phyloP scores from a whole-genome alignment of 768 basidiomycete species.

The Baorangia bicolor region DNA sequence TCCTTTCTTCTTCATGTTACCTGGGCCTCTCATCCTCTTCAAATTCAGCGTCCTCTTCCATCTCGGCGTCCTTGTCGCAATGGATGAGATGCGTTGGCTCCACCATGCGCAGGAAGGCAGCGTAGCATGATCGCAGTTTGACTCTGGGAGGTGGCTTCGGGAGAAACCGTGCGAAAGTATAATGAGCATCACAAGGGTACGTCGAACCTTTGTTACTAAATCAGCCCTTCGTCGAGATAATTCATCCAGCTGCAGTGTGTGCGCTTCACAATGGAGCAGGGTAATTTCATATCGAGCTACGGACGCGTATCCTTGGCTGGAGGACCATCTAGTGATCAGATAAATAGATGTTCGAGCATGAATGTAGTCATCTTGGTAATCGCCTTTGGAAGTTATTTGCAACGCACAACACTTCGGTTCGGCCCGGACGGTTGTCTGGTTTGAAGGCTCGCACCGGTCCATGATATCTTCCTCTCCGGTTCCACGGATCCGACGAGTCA shows the following conservation, averaged over 20 bases:
- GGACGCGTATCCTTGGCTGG: slow-evolving; percentile 5
- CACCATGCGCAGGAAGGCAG: no score
- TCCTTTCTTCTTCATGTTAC: no score
- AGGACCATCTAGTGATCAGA: slow-evolving; percentile 10
- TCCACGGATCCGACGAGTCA: neutral
- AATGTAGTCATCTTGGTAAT: slow-evolving; percentile 33
- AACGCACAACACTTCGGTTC: slow-evolving; percentile 8
- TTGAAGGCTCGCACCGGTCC: neutral
- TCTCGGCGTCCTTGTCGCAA: no score
- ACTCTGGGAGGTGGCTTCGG: slow-evolving; percentile 96
- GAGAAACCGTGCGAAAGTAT: slow-evolving; percentile 96
- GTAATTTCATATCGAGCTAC: slow-evolving; percentile 35
- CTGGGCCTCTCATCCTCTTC: no score
- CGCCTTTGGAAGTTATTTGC: slow-evolving; percentile 19
- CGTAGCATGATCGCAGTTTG: slow-evolving; percentile 99
- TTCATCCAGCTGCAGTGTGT: slow-evolving; percentile 69
- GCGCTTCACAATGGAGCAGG: slow-evolving; percentile 83
- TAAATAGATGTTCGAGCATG: slow-evolving; percentile 13
- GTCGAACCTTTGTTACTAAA: slow-evolving; percentile 19
- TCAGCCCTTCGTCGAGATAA: slow-evolving; percentile 6
- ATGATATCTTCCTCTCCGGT: neutral
- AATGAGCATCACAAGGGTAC: slow-evolving; percentile 92
- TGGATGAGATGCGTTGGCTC: no score
- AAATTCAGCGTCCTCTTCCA: no score
- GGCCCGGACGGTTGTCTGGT: slow-evolving; percentile 1